Conservation (phyloP, 192 early-diverging fungal species). For the Lunasporangiospora selenospora region DNA sequence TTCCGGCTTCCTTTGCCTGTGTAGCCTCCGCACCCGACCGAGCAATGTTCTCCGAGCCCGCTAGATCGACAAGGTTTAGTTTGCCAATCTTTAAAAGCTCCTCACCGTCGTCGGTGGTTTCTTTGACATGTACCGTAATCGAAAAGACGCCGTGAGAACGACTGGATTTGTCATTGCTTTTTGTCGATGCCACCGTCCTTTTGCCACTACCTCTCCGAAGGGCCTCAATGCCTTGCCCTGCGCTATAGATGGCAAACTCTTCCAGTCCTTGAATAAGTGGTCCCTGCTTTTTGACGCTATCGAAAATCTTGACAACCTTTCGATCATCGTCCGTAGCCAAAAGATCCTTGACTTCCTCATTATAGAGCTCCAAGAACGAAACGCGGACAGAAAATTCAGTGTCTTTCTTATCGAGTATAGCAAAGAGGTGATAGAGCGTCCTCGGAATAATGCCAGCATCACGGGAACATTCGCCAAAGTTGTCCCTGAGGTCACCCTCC, state of each 20-base stretch:
- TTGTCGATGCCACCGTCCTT: slow-evolving; percentile 83
- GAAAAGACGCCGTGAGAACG: slow-evolving; percentile 95
- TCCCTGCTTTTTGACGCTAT: slow-evolving; percentile 72
- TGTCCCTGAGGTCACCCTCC: slow-evolving; percentile 83
- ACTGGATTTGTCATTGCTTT: slow-evolving; percentile 91
- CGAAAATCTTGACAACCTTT: slow-evolving; percentile 72
- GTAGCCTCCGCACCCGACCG: slow-evolving; percentile 86
- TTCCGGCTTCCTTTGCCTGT: slow-evolving; percentile 86
- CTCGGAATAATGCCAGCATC: slow-evolving; percentile 93
- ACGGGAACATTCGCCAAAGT: slow-evolving; percentile 44
- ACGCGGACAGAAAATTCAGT: slow-evolving; percentile 84
- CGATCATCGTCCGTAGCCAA: slow-evolving; percentile 62
- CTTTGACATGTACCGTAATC: slow-evolving; percentile 88
- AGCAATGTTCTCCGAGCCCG: slow-evolving; percentile 93
- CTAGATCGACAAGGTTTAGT: slow-evolving; percentile 95
- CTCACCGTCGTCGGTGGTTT: slow-evolving; percentile 81
- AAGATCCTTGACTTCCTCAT: slow-evolving; percentile 94
- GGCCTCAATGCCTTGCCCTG: slow-evolving; percentile 74
- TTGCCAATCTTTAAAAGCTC: slow-evolving; percentile 94
- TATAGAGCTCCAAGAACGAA: slow-evolving; percentile 94
- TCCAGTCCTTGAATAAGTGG: slow-evolving; percentile 85
- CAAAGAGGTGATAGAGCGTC: slow-evolving; percentile 82
- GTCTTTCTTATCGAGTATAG: slow-evolving; percentile 66
- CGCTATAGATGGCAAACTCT: slow-evolving; percentile 76
- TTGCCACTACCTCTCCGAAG: slow-evolving; percentile 77